Evolutionary conservation across 257 asterid genomes (phyloP), one percentile per base, ranked within the genome.

Genomic region (Solanum pennellii): DNA sequence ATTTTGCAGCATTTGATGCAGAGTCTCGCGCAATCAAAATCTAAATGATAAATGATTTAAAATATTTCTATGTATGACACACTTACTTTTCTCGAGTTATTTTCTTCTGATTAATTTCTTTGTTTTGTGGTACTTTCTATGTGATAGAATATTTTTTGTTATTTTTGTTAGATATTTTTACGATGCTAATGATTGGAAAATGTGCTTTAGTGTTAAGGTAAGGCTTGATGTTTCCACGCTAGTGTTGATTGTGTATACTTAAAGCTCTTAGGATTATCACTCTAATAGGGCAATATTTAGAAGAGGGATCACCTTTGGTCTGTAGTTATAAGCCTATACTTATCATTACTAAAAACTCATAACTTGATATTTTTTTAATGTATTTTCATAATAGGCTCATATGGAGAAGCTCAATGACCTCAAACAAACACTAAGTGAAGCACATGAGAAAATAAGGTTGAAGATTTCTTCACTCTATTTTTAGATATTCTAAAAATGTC

Each of bases 31-130:
- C 91, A 94, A 52, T 33, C 91, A 59, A 94, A 93, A 86, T 31
- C 77, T 56, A 95, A 95, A 89, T 88, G 90, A 6, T 87, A 90
- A 89, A 88, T 94, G 95, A 89, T 95, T 31, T 94, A 92, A 59
- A 95, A 92, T 79, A 89, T 92, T 33, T 91, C 96, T 25, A 71
- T 45, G 98, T 95, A 91, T 80, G 86, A 31, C 49, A 33, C 79
- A 31, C 49, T 7, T 7, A 84, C 80, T 41, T 87, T 25, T 29
- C 11, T 52, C 6, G 42, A 47, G 31, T 86, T 86, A 87, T 71
- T 83, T 85, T 41, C 87, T 13, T 18, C 18, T 52, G 60, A 49
- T 83, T 86, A 85, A 69, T 88, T 52, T 18, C 90, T 23, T 85
- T 42, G 11, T 73, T 10, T 3, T 20, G 90, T 35, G 62, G 79